Percentiles rank a stretch among this genome's conserved stretches.
Conservation (phyloP, 495 filamentous ascomycete species). For the Xylaria venustula region DNA sequence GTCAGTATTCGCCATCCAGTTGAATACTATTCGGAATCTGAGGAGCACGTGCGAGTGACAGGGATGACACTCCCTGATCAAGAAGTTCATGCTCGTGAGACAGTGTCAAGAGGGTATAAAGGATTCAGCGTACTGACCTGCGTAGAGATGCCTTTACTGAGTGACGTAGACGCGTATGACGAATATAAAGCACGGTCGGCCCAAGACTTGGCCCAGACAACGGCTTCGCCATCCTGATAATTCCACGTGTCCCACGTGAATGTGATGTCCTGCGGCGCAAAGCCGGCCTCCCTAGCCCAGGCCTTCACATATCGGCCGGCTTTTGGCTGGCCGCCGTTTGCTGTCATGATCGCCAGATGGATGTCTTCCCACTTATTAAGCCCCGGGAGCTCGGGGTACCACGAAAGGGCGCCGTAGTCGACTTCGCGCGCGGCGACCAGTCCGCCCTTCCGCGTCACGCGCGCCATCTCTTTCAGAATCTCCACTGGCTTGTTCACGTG, state of each 20-base stretch:
- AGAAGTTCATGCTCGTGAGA: no score
- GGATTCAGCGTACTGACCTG: background rate
- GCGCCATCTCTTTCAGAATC: conserved; percentile 49
- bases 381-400: conserved; percentile 46
- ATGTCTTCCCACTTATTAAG: conserved; percentile 41
- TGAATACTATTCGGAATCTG: no score
- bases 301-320: conserved; percentile 49
- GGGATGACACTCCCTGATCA: no score
- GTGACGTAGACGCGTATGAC: conserved; percentile 37
- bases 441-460: conserved; percentile 49
- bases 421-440: conserved; percentile 51
- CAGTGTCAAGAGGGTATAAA: no score
- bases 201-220: conserved; percentile 48
- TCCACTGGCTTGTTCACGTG: conserved; percentile 45
- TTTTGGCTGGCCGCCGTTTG: conserved; percentile 48
- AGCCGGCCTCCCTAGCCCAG: conserved; percentile 52
- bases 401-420: conserved; percentile 43
- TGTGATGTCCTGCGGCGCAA: conserved; percentile 33
- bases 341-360: conserved; percentile 36
- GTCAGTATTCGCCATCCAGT: no score
- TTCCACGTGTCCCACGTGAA: conserved; percentile 44
- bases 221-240: conserved; percentile 44
- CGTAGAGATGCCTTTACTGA: conserved; percentile 38
- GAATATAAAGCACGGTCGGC: conserved; percentile 41
- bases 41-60: no score